Base-by-base conservation (phyloP, 1,284 basidiomycete genomes). In the Ustilago trichophora region DNA sequence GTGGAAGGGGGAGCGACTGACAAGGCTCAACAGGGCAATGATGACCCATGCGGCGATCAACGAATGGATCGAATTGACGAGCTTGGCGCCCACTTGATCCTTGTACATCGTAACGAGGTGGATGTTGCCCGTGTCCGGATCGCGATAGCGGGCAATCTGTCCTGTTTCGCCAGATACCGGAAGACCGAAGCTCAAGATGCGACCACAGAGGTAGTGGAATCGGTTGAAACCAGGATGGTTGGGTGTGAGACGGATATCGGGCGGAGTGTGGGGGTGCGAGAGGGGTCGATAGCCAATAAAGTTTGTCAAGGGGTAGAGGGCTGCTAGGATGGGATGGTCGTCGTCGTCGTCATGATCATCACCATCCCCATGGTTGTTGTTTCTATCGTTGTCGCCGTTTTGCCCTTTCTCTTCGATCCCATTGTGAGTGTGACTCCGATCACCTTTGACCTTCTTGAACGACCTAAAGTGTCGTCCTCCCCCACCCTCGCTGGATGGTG, bases 241-340 rank as follows among this genome's bases (percentile, higher is more conserved):
- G 16, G 34, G 45, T 0, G 35, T 34, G 10, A 25, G 29, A 6
- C 66, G 59, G n/a, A 34, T 40, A 6, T 52, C 44, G 2, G 34
- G 6, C 8, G 66, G 66, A 16, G 59, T 59, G 16, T 64, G 66
- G 10, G 55, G 60, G 27, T 70, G 60, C 10, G 66, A 70, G 13
- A 54, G 44, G 0, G 66, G 66, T 19, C 66, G 51, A 22, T 51
- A 70, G 12, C 66, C 66, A 24, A 70, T 45, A 31, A 70, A 64
- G 45, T 70, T 46, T 41, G 52, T 53, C 31, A 70, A 27, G 4
- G 66, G 60, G 27, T 70, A 70, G 22, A 70, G 27, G 0, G 55
- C 51, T 4, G 48, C 45, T 2, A 70, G 37, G 6, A 51, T 38
- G 5, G 41, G 52, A 27, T 70, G 56, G 9, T 58, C 54, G 5